Evolutionary conservation across 768 basidiomycete species (phyloP).

Genomic region (Hericium rajendrae): DNA sequence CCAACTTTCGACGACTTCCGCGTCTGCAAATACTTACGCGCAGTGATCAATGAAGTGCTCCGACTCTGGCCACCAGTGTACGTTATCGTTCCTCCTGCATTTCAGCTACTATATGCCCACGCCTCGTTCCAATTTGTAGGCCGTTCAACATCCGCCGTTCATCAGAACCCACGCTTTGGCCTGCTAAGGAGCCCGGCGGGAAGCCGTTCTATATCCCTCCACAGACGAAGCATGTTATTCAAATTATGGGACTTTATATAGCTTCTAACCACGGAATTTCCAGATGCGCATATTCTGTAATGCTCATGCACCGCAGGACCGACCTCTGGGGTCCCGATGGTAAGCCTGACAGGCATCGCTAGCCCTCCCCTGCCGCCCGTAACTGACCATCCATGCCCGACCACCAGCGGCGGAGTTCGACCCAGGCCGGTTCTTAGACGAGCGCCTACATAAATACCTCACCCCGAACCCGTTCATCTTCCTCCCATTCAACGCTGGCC

Average conservation of each 20-base stretch:
- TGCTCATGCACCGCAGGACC: constrained; percentile 28
- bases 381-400: neutral
- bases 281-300: constrained; percentile 15
- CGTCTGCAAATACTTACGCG: constrained; percentile 24
- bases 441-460: constrained; percentile 40
- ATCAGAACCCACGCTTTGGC: neutral
- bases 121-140: neutral
- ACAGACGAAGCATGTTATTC: neutral
- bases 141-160: neutral
- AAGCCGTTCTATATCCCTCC: constrained; percentile 2
- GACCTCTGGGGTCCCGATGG: constrained; percentile 50
- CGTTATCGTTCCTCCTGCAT: neutral
- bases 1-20: constrained; percentile 25
- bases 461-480: constrained; percentile 57
- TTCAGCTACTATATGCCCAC: too few relatives aligned
- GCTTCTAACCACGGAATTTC: neutral
- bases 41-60: constrained; percentile 24
- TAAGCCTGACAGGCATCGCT: constrained; percentile 14
- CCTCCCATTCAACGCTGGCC: constrained; percentile 57
- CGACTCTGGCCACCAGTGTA: neutral
- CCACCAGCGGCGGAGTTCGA: constrained; percentile 27
- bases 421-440: constrained; percentile 55
- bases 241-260: neutral
- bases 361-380: neutral
- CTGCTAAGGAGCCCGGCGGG: constrained; percentile 16